Conservation (phyloP, 805 yeast genomes). For the Hanseniaspora lindneri region DNA sequence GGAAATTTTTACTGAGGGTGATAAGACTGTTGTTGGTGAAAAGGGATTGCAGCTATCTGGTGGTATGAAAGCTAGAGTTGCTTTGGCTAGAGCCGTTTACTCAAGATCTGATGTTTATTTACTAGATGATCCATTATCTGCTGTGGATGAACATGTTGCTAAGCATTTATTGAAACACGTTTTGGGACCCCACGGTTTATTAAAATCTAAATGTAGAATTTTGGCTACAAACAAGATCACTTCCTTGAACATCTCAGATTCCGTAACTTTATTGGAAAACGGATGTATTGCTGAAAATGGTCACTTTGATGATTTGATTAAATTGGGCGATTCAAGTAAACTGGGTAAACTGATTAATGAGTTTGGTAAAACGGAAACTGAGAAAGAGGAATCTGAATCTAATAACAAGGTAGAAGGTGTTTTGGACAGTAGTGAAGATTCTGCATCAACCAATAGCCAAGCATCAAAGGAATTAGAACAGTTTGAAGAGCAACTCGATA, state of each 20-base stretch:
- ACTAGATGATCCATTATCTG: slow-evolving; percentile 85
- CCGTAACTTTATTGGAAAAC: slow-evolving; percentile 54
- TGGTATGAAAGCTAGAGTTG: slow-evolving; percentile 92
- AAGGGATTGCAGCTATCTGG: slow-evolving; percentile 94
- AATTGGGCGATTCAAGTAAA: slow-evolving; percentile 34
- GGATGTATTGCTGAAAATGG: slow-evolving; percentile 63
- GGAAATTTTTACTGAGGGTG: slow-evolving; percentile 74
- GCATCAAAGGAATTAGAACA: slow-evolving; percentile 26
- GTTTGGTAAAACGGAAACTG: slow-evolving; percentile 41
- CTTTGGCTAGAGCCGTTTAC: slow-evolving; percentile 91
- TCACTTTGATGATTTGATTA: slow-evolving; percentile 34
- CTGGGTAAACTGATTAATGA: slow-evolving; percentile 47
- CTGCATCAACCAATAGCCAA: slow-evolving; percentile 24
- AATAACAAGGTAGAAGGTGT: slow-evolving; percentile 17
- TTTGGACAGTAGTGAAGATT: slow-evolving; percentile 19
- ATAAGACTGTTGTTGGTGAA: slow-evolving; percentile 87
- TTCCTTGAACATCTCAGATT: slow-evolving; percentile 64
- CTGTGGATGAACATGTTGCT: slow-evolving; percentile 96
- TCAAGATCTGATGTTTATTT: slow-evolving; percentile 85
- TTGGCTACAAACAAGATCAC: slow-evolving; percentile 80
- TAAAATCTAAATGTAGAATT: slow-evolving; percentile 60
- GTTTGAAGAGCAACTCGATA: slow-evolving; percentile 27
- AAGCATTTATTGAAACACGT: slow-evolving; percentile 73
- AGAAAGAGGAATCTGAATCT: slow-evolving; percentile 23
- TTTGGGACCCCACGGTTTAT: slow-evolving; percentile 66